A percentile compares a stretch with the other conserved stretches of the same genome.
Conservation (phyloP, 2,329 filamentous ascomycete genomes). For the Trichoderma sp. region DNA sequence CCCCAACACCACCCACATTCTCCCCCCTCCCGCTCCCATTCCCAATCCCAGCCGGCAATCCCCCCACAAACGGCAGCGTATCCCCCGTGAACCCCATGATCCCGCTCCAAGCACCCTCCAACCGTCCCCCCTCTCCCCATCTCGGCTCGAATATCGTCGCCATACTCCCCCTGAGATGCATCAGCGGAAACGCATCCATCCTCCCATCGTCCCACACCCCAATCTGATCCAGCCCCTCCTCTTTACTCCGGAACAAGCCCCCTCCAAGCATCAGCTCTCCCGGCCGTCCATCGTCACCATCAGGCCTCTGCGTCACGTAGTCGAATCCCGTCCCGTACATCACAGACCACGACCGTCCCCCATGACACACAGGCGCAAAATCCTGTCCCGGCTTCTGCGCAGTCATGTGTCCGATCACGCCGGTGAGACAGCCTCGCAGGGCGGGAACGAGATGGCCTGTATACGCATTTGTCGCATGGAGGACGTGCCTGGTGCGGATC, state of each 20-base stretch:
- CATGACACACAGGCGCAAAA: conserved; percentile 38
- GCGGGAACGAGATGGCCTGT: conserved; percentile 54
- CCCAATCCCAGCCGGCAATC: conserved; percentile 36
- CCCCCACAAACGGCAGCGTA: conserved; percentile 53
- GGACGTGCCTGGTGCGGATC: conserved; percentile 52
- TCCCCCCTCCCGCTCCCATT: background rate
- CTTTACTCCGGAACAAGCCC: conserved; percentile 49
- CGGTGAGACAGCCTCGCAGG: conserved; percentile 49
- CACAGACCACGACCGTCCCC: conserved; percentile 54
- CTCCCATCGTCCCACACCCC: conserved; percentile 52
- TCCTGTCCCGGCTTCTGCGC: conserved; percentile 48
- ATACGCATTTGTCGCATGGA: conserved; percentile 62
- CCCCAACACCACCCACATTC: background rate
- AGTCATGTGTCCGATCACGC: conserved; percentile 53
- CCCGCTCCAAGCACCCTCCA: conserved; percentile 53
- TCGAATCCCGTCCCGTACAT: conserved; percentile 52
- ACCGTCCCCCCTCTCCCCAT: conserved; percentile 40
- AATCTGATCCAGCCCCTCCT: conserved; percentile 49
- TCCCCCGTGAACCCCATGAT: conserved; percentile 54
- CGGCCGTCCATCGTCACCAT: conserved; percentile 33
- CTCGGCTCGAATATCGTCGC: conserved; percentile 46
- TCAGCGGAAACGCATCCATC: conserved; percentile 44
- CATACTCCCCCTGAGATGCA: conserved; percentile 48
- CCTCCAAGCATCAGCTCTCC: conserved; percentile 59
- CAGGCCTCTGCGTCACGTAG: conserved; percentile 54